Evolutionary conservation across 78 protist genomes (phyloP).

Genomic region (Dictyostelium citrinum): DNA sequence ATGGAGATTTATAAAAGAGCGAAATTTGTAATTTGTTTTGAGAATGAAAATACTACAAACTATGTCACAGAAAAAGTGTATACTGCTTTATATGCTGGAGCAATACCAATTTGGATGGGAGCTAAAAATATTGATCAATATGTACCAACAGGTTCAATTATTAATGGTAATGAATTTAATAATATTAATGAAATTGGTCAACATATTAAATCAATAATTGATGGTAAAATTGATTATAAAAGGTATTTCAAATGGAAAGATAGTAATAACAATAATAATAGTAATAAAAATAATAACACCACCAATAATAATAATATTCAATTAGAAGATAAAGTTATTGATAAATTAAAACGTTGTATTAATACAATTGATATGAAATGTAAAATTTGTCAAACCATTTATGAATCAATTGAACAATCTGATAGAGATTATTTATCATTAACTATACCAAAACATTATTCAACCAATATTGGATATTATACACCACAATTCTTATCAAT

Average conservation of each 20-base stretch:
- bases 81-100: constrained; percentile 35
- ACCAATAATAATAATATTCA: no score
- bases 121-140: constrained; percentile 16
- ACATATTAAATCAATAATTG: not conserved
- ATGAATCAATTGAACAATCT: not conserved
- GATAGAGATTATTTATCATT: not conserved
- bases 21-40: constrained; percentile 51
- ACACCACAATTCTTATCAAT: not conserved
- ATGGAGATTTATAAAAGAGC: not conserved
- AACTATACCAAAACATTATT: not conserved
- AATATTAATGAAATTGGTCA: not conserved
- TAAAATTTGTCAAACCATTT: not conserved
- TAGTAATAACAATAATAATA: no score
- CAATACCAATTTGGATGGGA: constrained; percentile 64
- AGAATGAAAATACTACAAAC: constrained; percentile 58
- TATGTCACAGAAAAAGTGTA: constrained; percentile 58
- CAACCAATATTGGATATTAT: not conserved
- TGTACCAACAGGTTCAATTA: constrained; percentile 41
- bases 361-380: not conserved
- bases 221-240: not conserved
- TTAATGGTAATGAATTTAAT: not conserved
- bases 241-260: constrained; percentile 48
- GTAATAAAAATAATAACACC: no score
- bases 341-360: constrained; percentile 29
- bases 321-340: constrained; percentile 36